Evolutionary conservation across 202 grass and related monocot genomes (phyloP), one percentile per base, ranked within the genome.

Genomic region (Brachypodium distachyon): DNA sequence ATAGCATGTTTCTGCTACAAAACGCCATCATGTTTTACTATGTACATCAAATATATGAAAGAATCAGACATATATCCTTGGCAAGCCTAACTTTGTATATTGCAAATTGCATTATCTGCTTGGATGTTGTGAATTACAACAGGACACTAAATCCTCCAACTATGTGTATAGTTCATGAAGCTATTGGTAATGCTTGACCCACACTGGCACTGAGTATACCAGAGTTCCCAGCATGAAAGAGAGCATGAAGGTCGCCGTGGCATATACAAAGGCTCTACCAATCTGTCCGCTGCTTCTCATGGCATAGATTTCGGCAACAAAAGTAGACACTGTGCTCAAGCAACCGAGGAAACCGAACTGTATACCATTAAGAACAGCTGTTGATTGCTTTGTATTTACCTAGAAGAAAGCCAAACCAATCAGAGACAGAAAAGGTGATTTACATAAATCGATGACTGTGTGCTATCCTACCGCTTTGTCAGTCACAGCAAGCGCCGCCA

Each of bases 271-370:
- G 65, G 87, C 85, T 44, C 76, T 93, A 7, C 50, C 48, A 2
- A 84, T 85, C 29, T 90, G 75, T 19, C 87, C 76, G 21, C 87
- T 90, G 80, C 86, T 81, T 85, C 89, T 84, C 91, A 98, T 92
- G 26, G 77, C 87, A 56, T 92, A 94, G 46, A 98, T 67, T 91
- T 98, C 95, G 63, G 95, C 91, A 61, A 81, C 87, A 72, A 98
- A 94, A 78, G 95, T 97, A 42, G 95, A 97, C n/a, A 97, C 91
- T 18, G 89, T 97, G 77, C 95, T 97, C 82, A 97, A 52, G 65
- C 95, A 98, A 41, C 95, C 91, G 17, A 92, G 89, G 70, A 94
- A 92, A 25, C 95, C 91, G 1, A 98, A 57, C 39, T 93, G 78
- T 70, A 90, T 57, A 4, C 82, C 85, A 73, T 80, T 88, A 78